These are phyloP conservation scores for Zancudomyces culisetae DNA, from an alignment of 371 early-diverging fungal genomes.

Conservation along the genomic window DNA sequence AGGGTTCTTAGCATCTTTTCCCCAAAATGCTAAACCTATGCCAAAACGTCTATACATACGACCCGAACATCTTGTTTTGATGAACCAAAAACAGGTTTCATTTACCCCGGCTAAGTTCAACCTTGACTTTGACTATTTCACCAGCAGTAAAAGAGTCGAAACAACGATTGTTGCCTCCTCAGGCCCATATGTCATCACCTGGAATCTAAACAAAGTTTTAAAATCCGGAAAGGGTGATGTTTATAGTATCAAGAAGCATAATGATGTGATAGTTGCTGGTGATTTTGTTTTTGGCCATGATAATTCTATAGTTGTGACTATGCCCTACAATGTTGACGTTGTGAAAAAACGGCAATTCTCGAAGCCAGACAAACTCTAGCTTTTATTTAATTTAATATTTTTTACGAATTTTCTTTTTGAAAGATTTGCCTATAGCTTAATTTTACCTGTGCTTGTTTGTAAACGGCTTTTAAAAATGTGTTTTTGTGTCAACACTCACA, in stretches of 20 bases:
- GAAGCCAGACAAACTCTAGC: slow-evolving; percentile 20
- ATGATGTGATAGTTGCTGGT: slow-evolving; percentile 67
- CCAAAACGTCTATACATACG: slow-evolving; percentile 62
- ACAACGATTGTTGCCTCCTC: slow-evolving; percentile 71
- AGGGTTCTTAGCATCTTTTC: slow-evolving; percentile 46
- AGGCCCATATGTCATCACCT: slow-evolving; percentile 80
- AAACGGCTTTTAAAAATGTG: too few relatives aligned
- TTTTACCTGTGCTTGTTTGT: too few relatives aligned
- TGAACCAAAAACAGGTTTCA: slow-evolving; percentile 39
- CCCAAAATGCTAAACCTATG: slow-evolving; percentile 39
- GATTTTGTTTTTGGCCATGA: slow-evolving; percentile 65
- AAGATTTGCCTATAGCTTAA: too few relatives aligned
- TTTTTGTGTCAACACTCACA: too few relatives aligned
- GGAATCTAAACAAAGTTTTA: slow-evolving; percentile 76
- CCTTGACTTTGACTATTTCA: slow-evolving; percentile 29
- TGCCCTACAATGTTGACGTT: slow-evolving; percentile 36
- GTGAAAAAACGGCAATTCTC: slow-evolving; percentile 20
- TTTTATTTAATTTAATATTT: slow-evolving; percentile 6
- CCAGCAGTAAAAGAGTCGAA: slow-evolving; percentile 24
- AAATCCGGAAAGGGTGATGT: slow-evolving; percentile 42
- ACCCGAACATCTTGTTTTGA: slow-evolving; percentile 79
- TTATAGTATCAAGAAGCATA: slow-evolving; percentile 71
- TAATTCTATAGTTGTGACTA: slow-evolving; percentile 50
- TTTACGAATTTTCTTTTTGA: not conserved
- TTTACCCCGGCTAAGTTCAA: slow-evolving; percentile 91